These are phyloP conservation scores for Teunomyces tritomae DNA, from an alignment of 805 yeast genomes.

Conservation along the genomic window DNA sequence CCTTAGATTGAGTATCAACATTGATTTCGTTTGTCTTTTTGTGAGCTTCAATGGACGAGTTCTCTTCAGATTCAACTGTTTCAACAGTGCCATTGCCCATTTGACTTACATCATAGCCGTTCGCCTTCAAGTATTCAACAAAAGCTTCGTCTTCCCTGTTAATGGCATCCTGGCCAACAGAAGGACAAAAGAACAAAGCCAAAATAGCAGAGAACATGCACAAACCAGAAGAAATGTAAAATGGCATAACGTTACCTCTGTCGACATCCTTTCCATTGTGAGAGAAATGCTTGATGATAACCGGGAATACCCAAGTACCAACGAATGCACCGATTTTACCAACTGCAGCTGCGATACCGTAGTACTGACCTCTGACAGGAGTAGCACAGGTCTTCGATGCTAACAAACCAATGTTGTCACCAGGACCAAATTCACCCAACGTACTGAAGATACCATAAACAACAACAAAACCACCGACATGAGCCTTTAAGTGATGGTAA, in stretches of 20 bases:
- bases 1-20: constrained; percentile 7
- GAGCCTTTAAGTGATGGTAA: constrained; percentile 51
- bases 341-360: constrained; percentile 86
- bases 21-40: constrained; percentile 5
- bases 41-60: background rate
- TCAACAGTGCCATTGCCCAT: constrained; percentile 41
- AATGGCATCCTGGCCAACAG: constrained; percentile 81
- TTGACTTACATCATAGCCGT: constrained; percentile 68
- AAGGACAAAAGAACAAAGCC: constrained; percentile 71
- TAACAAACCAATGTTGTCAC: constrained; percentile 84
- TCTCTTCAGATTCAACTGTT: constrained; percentile 3
- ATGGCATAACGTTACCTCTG: constrained; percentile 69
- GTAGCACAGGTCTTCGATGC: constrained; percentile 87
- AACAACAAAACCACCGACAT: constrained; percentile 77
- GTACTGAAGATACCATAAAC: constrained; percentile 85
- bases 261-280: constrained; percentile 48
- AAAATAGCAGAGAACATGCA: constrained; percentile 70
- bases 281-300: constrained; percentile 55
- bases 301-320: constrained; percentile 87
- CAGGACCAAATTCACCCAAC: constrained; percentile 92
- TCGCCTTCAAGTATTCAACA: constrained; percentile 57
- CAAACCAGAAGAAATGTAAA: constrained; percentile 76
- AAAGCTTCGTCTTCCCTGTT: constrained; percentile 73
- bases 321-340: constrained; percentile 94
- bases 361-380: constrained; percentile 85